A percentile compares a stretch with the other conserved stretches of the same genome.
These are phyloP conservation scores for Populus simonii DNA, from an alignment of 345 rosid species.

Conservation along the genomic window DNA sequence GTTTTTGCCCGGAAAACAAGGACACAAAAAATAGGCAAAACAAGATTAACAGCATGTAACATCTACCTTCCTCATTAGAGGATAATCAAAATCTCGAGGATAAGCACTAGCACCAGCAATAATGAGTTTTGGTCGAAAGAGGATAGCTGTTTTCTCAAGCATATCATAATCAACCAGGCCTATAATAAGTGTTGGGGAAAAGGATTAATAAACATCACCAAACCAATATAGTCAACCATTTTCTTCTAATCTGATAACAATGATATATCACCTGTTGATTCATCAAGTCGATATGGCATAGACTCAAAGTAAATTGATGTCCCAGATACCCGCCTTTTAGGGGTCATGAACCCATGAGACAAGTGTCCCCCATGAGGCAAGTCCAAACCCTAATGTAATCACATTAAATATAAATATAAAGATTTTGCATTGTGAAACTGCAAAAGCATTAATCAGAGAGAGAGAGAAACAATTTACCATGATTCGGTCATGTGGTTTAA, in stretches of 20 bases:
- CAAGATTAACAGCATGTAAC: neutral
- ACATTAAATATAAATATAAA: conserved; percentile 2
- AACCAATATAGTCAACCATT: neutral
- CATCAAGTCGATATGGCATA: conserved; percentile 92
- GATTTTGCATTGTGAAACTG: conserved; percentile 8
- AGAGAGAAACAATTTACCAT: conserved; percentile 45
- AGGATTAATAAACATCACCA: conserved; percentile 11
- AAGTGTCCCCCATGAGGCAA: conserved; percentile 92
- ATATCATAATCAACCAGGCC: conserved; percentile 83
- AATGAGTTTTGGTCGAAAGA: conserved; percentile 88
- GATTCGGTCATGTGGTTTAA: conserved; percentile 82
- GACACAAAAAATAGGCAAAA: neutral
- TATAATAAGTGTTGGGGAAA: conserved; percentile 27
- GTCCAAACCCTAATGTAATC: conserved; percentile 64
- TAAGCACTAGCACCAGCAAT: conserved; percentile 98
- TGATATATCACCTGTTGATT: conserved; percentile 62
- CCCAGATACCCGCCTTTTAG: conserved; percentile 86
- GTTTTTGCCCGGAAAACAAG: neutral
- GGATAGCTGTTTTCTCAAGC: conserved; percentile 86
- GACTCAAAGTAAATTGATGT: conserved; percentile 94
- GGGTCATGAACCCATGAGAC: conserved; percentile 96
- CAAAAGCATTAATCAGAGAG: neutral
- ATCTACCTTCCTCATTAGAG: conserved; percentile 87
- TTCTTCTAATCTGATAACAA: conserved; percentile 4
- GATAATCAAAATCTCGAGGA: conserved; percentile 89